Percentiles rank a stretch among this genome's conserved stretches.
phyloP scores from a whole-genome alignment of 23 red algal genomes.

The Porphyridium purpureum region DNA sequence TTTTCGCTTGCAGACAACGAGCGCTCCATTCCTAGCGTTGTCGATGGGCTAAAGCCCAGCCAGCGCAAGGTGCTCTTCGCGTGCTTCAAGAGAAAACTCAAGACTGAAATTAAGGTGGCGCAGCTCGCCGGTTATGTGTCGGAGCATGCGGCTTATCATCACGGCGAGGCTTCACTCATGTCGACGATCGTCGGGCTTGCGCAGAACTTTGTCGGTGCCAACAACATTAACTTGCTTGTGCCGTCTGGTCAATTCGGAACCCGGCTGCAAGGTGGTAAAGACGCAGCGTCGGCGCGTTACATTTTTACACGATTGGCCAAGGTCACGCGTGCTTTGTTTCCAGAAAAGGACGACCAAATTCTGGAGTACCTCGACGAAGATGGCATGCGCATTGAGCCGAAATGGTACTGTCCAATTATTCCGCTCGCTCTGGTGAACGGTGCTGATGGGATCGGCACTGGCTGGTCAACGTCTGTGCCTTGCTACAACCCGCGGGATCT shows the following conservation, averaged over 20 bases:
- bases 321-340: constrained; percentile 58
- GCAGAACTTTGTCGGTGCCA: constrained; percentile 88
- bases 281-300: constrained; percentile 85
- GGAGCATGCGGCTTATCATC: constrained; percentile 94
- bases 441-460: constrained; percentile 91
- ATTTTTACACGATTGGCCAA: constrained; percentile 89
- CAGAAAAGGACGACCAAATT: constrained; percentile 64
- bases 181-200: constrained; percentile 79
- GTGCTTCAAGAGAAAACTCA: constrained; percentile 68
- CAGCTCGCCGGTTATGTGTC: constrained; percentile 91
- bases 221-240: constrained; percentile 72
- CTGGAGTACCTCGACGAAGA: constrained; percentile 76
- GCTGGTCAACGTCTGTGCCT: constrained; percentile 84
- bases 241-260: constrained; percentile 97
- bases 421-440: constrained; percentile 91
- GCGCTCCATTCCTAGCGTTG: constrained; percentile 77
- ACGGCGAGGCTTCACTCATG: constrained; percentile 81
- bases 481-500: constrained; percentile 82
- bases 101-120: constrained; percentile 81
- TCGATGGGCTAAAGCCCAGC: constrained; percentile 90
- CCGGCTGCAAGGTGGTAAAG: constrained; percentile 79
- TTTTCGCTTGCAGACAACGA: constrained; percentile 85
- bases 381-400: constrained; percentile 58
- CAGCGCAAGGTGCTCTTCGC: constrained; percentile 95
- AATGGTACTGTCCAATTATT: constrained; percentile 76